Percentiles rank a stretch among this genome's conserved stretches.
Evolutionary conservation across 805 yeast genomes (phyloP).

Genomic region (Hermanozyma aechmeae): DNA sequence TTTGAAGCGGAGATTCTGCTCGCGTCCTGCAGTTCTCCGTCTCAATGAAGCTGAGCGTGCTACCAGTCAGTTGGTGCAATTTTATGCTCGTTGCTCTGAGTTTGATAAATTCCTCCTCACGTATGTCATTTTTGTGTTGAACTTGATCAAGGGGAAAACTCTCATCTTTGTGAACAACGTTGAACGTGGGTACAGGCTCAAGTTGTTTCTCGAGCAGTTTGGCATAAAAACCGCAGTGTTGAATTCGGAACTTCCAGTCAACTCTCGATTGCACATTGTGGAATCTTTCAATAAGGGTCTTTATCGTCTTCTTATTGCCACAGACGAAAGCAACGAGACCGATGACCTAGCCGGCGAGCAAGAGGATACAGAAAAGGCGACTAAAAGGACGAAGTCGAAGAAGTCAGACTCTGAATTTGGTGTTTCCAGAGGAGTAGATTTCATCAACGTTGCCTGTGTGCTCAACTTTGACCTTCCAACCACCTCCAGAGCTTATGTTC

Average conservation of each 20-base stretch:
- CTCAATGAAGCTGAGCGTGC: conserved; percentile 51
- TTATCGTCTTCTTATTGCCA: conserved; percentile 82
- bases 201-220: conserved; percentile 86
- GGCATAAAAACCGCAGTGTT: conserved; percentile 84
- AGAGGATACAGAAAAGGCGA: too few relatives aligned
- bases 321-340: conserved; percentile 79
- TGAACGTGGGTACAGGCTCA: conserved; percentile 90
- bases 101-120: conserved; percentile 85
- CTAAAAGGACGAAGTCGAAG: conserved; percentile 13
- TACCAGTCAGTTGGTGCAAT: conserved; percentile 64
- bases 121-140: conserved; percentile 85
- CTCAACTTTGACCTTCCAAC: conserved; percentile 90
- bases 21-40: conserved; percentile 72
- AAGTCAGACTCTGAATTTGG: conserved; percentile 71
- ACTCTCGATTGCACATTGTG: conserved; percentile 89
- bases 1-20: conserved; percentile 70
- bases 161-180: conserved; percentile 85
- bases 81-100: conserved; percentile 78
- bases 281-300: conserved; percentile 91
- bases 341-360: too few relatives aligned
- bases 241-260: conserved; percentile 86
- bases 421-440: conserved; percentile 95
- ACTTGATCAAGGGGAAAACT: conserved; percentile 84
- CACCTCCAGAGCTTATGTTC: conserved; percentile 81
- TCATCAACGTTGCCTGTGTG: conserved; percentile 93